phyloP scores from a whole-genome alignment of 345 rosid genomes.

The Excoecaria agallocha region DNA sequence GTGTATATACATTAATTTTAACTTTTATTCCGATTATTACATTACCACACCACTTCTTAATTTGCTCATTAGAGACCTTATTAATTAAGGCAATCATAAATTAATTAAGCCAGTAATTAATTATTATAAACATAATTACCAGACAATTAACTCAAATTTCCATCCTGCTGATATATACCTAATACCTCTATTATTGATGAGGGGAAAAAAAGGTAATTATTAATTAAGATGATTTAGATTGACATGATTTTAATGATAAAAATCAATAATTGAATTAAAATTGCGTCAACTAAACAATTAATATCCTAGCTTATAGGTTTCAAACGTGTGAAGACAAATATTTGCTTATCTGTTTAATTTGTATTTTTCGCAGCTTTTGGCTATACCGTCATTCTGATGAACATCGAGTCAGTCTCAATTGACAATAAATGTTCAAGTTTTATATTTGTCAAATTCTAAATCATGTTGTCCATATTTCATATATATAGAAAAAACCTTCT shows the following conservation, averaged over 20 bases:
- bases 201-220: background rate
- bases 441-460: conserved; percentile 17
- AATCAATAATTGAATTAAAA: background rate
- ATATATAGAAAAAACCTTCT: background rate
- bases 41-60: too few relatives aligned
- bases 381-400: conserved; percentile 23
- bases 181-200: conserved; percentile 3
- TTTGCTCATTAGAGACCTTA: too few relatives aligned
- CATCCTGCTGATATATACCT: background rate
- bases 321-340: conserved; percentile 22
- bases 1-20: too few relatives aligned
- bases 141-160: background rate
- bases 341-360: conserved; percentile 36
- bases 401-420: conserved; percentile 24
- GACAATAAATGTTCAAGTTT: conserved; percentile 9
- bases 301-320: background rate
- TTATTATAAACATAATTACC: background rate
- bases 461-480: background rate
- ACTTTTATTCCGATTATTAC: background rate
- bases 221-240: background rate
- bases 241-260: background rate
- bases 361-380: conserved; percentile 27
- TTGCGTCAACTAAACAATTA: background rate
- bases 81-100: too few relatives aligned
- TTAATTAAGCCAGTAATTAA: too few relatives aligned